Evolutionary conservation across 2,329 filamentous ascomycete species (phyloP).

Genomic region (Monilinia polystroma): DNA sequence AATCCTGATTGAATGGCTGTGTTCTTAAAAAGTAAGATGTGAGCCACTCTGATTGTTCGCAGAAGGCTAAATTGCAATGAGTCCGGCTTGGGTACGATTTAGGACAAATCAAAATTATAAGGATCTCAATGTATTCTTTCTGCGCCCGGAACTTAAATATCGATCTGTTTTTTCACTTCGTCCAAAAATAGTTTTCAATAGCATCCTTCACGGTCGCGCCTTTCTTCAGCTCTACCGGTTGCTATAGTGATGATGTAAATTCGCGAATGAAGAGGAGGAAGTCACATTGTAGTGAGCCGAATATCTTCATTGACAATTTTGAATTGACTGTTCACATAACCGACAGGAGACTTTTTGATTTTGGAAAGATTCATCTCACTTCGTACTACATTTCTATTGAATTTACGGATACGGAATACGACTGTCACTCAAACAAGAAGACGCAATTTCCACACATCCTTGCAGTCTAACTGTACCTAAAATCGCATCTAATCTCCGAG

Average conservation of each 20-base stretch:
- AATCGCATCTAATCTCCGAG: slow-evolving; percentile 25
- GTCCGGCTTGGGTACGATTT: background rate
- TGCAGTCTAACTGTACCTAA: slow-evolving; percentile 6
- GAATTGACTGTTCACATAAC: slow-evolving; percentile 2
- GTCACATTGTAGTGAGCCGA: slow-evolving; percentile 12
- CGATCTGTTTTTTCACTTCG: background rate
- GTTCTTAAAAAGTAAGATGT: slow-evolving; percentile 8
- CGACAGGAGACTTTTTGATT: slow-evolving; percentile 10
- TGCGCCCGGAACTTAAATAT: background rate
- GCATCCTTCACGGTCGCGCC: background rate
- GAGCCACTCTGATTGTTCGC: background rate
- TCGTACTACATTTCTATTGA: slow-evolving; percentile 23
- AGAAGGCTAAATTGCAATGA: background rate
- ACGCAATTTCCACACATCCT: slow-evolving; percentile 22
- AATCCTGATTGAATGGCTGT: slow-evolving; percentile 1
- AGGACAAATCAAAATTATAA: background rate
- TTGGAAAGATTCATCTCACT: slow-evolving; percentile 22
- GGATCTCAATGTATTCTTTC: background rate
- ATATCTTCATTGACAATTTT: slow-evolving; percentile 8
- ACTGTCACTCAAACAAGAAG: slow-evolving; percentile 16
- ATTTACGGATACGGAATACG: slow-evolving; percentile 11
- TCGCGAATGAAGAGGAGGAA: slow-evolving; percentile 5
- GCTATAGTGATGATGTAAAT: slow-evolving; percentile 18
- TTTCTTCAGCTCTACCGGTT: slow-evolving; percentile 16
- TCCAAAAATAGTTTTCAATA: background rate